Evolutionary conservation across 768 basidiomycete genomes (phyloP).

Genomic region (Vararia minispora): DNA sequence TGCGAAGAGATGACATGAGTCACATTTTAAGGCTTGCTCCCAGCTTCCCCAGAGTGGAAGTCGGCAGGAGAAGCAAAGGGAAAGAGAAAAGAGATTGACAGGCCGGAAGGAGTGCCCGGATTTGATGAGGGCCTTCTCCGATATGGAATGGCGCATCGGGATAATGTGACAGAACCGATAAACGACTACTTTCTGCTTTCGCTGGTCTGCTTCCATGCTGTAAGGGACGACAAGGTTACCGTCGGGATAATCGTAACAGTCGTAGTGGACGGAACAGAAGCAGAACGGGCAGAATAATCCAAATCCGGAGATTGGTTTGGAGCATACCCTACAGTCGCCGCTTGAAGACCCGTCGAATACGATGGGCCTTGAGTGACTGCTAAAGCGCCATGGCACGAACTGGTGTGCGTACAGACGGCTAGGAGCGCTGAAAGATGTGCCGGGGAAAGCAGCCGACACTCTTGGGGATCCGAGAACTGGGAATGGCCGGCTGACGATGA

Average conservation of each 20-base stretch:
- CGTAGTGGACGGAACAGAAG: conserved; percentile 59
- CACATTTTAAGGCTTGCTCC: conserved; percentile 55
- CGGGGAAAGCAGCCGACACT: conserved; percentile 7
- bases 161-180: conserved; percentile 47
- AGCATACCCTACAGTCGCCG: conserved; percentile 46
- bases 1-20: conserved; percentile 45
- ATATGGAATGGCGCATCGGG: conserved; percentile 17
- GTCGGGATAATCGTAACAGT: conserved; percentile 65
- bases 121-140: conserved; percentile 14
- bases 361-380: conserved; percentile 15
- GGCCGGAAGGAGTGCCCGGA: conserved; percentile 41
- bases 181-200: conserved; percentile 47
- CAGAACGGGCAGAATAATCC: conserved; percentile 66
- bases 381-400: conserved; percentile 61
- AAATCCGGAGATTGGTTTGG: conserved; percentile 46
- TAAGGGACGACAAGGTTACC: conserved; percentile 53
- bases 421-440: conserved; percentile 8
- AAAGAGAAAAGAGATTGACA: conserved; percentile 63
- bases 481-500: conserved; percentile 43
- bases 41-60: conserved; percentile 65
- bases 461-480: conserved; percentile 25
- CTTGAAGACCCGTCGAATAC: conserved; percentile 24
- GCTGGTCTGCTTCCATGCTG: conserved; percentile 28
- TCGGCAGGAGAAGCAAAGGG: conserved; percentile 57
- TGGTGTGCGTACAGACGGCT: conserved; percentile 44